Percentiles rank a stretch among this genome's conserved stretches.
Evolutionary conservation across 768 basidiomycete species (phyloP).

Genomic region (Boletus pseudopeckii): DNA sequence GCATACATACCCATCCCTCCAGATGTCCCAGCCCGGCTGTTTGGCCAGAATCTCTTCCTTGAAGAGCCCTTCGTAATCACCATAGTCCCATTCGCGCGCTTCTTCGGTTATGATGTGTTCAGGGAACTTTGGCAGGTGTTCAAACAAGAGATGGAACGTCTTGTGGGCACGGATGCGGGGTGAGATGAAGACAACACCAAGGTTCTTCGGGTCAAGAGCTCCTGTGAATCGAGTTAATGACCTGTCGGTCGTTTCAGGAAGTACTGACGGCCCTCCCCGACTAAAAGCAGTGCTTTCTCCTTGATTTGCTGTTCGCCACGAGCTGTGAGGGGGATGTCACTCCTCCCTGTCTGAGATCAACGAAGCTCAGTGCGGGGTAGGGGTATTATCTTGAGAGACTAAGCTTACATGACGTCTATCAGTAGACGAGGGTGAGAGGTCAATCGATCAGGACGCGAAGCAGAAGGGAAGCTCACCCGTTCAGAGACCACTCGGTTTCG

Average conservation of each 20-base stretch:
- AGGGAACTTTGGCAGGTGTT: slow-evolving; percentile 42
- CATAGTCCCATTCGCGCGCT: slow-evolving; percentile 87
- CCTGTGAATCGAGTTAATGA: slow-evolving; percentile 37
- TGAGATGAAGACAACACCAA: slow-evolving; percentile 75
- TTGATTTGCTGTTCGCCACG: slow-evolving; percentile 71
- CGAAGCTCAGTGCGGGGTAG: neutral
- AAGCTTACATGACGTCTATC: slow-evolving; percentile 58
- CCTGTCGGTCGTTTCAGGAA: neutral
- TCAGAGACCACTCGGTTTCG: slow-evolving; percentile 92
- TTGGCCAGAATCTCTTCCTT: slow-evolving; percentile 72
- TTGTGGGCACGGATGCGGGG: slow-evolving; percentile 83
- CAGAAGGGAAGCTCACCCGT: slow-evolving; percentile 50
- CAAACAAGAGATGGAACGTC: slow-evolving; percentile 83
- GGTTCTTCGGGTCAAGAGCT: slow-evolving; percentile 73
- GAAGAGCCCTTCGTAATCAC: slow-evolving; percentile 82
- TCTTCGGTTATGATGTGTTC: slow-evolving; percentile 60
- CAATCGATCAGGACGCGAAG: neutral
- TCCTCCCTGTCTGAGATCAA: slow-evolving; percentile 66
- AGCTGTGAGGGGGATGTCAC: slow-evolving; percentile 83
- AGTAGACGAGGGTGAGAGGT: slow-evolving; percentile 5
- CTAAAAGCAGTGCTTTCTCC: slow-evolving; percentile 58
- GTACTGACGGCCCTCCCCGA: slow-evolving; percentile 74
- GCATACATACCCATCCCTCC: slow-evolving; percentile 68
- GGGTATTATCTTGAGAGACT: neutral
- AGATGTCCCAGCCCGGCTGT: slow-evolving; percentile 71